Evolutionary conservation across 805 yeast genomes (phyloP).

Genomic region (Kodamaea kaohsiungensis): DNA sequence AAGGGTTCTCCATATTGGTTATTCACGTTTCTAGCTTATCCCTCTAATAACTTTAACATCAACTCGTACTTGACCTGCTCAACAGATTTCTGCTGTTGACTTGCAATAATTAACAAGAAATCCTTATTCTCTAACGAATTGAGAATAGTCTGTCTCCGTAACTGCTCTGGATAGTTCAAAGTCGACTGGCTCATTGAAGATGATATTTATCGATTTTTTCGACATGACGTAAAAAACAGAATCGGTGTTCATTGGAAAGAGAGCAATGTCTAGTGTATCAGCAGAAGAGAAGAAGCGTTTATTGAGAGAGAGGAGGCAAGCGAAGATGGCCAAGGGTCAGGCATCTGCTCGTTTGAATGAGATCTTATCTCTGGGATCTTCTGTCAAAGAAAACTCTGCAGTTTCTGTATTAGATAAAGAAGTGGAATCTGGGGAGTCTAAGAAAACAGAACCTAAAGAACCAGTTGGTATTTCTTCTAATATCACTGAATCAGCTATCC

Average conservation of each 20-base stretch:
- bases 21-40: not conserved
- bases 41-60: constrained; percentile 24
- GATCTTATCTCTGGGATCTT: constrained; percentile 40
- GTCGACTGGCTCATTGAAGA: constrained; percentile 7
- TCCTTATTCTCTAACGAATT: constrained; percentile 43
- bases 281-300: constrained; percentile 61
- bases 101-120: constrained; percentile 38
- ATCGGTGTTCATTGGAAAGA: not conserved
- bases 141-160: constrained; percentile 32
- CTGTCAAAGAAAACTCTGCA: constrained; percentile 32
- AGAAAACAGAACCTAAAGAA: not conserved
- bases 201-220: not conserved
- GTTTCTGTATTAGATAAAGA: constrained; percentile 36
- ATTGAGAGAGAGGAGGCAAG: constrained; percentile 64
- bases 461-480: not conserved
- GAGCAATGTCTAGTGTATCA: constrained; percentile 41
- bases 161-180: constrained; percentile 13
- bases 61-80: constrained; percentile 45
- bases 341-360: constrained; percentile 54
- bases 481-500: not conserved
- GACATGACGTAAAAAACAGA: not conserved
- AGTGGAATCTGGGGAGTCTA: constrained; percentile 10
- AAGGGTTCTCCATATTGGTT: too few relatives aligned
- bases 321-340: constrained; percentile 58
- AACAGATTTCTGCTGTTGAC: constrained; percentile 43